Evolutionary conservation across 2,329 filamentous ascomycete genomes (phyloP).

Genomic region (Penicillium griseofulvum): DNA sequence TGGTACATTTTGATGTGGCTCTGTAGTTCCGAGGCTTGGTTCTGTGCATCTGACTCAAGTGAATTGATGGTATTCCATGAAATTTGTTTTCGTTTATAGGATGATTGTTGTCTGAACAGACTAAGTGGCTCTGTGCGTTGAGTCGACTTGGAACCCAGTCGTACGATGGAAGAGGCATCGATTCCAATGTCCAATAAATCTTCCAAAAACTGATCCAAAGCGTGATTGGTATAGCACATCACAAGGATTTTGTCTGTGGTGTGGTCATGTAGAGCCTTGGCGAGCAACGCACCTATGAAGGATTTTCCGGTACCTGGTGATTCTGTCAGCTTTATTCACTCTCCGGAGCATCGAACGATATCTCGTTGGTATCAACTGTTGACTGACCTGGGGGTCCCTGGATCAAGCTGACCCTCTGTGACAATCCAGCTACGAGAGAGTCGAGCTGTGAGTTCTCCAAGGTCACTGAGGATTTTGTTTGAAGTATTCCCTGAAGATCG

Average conservation of each 20-base stretch:
- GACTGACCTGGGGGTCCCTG: slow-evolving; percentile 68
- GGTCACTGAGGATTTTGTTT: slow-evolving; percentile 32
- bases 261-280: slow-evolving; percentile 54
- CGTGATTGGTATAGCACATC: slow-evolving; percentile 68
- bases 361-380: slow-evolving; percentile 16
- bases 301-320: slow-evolving; percentile 68
- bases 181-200: slow-evolving; percentile 64
- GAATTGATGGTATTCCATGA: slow-evolving; percentile 46
- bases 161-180: slow-evolving; percentile 50
- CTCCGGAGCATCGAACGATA: too few relatives aligned
- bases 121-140: slow-evolving; percentile 49
- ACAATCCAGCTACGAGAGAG: slow-evolving; percentile 57
- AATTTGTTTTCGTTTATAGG: slow-evolving; percentile 31
- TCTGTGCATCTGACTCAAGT: slow-evolving; percentile 37
- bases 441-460: slow-evolving; percentile 56
- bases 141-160: slow-evolving; percentile 62
- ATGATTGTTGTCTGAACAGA: slow-evolving; percentile 44
- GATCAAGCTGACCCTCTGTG: slow-evolving; percentile 58
- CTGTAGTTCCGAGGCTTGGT: slow-evolving; percentile 20
- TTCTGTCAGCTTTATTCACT: slow-evolving; percentile 6
- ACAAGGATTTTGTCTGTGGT: slow-evolving; percentile 59
- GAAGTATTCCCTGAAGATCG: too few relatives aligned
- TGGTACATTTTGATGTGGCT: slow-evolving; percentile 21
- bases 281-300: slow-evolving; percentile 65
- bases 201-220: slow-evolving; percentile 66